Evolutionary conservation across 2,329 filamentous ascomycete species (phyloP), one percentile per base, ranked within the genome.

Genomic region (Diaporthe sp.): DNA sequence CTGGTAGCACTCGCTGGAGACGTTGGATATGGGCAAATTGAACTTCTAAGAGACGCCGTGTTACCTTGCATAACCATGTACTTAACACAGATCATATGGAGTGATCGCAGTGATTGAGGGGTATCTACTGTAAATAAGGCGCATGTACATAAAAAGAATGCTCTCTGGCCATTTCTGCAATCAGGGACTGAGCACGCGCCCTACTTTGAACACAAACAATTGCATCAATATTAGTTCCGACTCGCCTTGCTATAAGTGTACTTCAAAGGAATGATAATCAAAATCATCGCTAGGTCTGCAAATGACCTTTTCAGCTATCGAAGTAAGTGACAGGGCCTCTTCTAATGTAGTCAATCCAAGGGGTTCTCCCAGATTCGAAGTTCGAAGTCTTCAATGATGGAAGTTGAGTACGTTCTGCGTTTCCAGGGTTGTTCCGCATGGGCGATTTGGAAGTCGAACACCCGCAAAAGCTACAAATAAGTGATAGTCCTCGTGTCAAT

Each of bases 361-460:
- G 46, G 22, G 34, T 53, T 53, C 15, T 68, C 62, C 62, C 62
- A 68, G n/a, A 68, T 10, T 22, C 46, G 46, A 44, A 68, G 62
- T 25, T 39, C 46, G 62, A 68, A 68, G 6, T 68, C 46, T 2
- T 17, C 13, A 34, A 68, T 53, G 13, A 53, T 25, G 5, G 62
- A 28, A 39, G 31, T 25, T 2, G 62, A 53, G 15, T 68, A 53
- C 12, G 10, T 31, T 39, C 9, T 68, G 7, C 46, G 46, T 68
- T 19, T 61, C 73, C 73, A 74, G 1, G 73, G 73, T 13, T 55
- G 57, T 17, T 72, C 67, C 0, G 73, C n/a, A 49, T 62, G 19
- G 22, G 37, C 7, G 1, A 75, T 28, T 31, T 75, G 74, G 28
- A 75, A 70, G 49, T 75, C 74, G 6, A 75, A 75, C 0, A 6